These are phyloP conservation scores for Physcomitrium patens DNA, from an alignment of 225 moss, liverwort and hornwort genomes.

Conservation along the genomic window DNA sequence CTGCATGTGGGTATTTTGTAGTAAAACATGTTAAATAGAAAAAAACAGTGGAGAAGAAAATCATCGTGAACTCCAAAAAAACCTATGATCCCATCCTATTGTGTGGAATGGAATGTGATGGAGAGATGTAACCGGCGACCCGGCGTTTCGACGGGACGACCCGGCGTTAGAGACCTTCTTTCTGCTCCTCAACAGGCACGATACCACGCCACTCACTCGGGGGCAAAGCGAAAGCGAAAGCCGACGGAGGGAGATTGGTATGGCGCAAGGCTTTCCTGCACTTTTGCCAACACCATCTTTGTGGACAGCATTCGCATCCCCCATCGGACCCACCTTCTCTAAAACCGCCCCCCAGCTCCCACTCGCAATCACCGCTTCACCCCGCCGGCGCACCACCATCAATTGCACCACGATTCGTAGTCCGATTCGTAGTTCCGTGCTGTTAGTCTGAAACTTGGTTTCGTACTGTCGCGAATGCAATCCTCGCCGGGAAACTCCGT, in stretches of 20 bases:
- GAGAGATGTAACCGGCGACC: background rate
- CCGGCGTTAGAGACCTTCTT: background rate
- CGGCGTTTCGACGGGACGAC: background rate
- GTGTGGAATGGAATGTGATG: too few relatives aligned
- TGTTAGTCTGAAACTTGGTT: background rate
- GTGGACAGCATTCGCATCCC: constrained; percentile 24
- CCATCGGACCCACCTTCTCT: background rate
- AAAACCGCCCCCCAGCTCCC: background rate
- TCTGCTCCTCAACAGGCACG: background rate
- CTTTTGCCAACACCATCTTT: background rate
- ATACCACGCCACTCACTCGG: background rate
- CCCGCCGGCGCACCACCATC: background rate
- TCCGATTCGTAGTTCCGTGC: too few relatives aligned
- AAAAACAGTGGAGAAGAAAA: too few relatives aligned
- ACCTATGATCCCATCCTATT: too few relatives aligned
- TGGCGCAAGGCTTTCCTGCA: background rate
- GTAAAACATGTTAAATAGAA: too few relatives aligned
- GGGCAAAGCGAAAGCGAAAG: background rate
- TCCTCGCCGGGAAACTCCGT: background rate
- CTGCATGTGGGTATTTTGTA: too few relatives aligned
- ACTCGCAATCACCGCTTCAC: background rate
- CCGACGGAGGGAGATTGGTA: background rate
- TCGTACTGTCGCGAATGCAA: too few relatives aligned
- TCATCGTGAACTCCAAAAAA: too few relatives aligned
- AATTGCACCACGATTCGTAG: background rate